These are phyloP conservation scores for Xylariomycetidae sp. DNA, from an alignment of 2,329 filamentous ascomycete species.

Conservation along the genomic window DNA sequence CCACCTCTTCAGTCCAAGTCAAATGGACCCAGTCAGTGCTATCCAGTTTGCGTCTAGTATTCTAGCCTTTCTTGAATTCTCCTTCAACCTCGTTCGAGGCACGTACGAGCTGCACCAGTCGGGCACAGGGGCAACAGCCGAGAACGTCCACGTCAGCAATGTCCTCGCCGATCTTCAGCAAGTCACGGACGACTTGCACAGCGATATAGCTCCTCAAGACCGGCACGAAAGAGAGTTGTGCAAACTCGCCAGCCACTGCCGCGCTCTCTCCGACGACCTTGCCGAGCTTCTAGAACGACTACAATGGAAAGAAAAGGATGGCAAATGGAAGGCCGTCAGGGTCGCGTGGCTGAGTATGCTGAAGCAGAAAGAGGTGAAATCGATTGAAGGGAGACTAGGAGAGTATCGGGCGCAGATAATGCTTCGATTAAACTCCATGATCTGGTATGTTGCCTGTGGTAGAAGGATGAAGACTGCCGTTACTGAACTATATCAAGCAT, in stretches of 20 bases:
- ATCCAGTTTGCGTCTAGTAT: conserved; percentile 27
- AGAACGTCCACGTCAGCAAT: conserved; percentile 2
- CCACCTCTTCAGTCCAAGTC: too few relatives aligned
- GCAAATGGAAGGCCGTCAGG: too few relatives aligned
- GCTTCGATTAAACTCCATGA: too few relatives aligned
- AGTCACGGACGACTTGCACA: conserved; percentile 1
- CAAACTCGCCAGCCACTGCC: conserved; percentile 1
- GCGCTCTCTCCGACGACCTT: not conserved
- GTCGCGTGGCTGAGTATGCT: too few relatives aligned
- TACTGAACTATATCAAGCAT: too few relatives aligned
- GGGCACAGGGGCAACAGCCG: not conserved
- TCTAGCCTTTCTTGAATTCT: conserved; percentile 6
- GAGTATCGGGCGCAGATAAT: too few relatives aligned
- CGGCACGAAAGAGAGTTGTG: not conserved
- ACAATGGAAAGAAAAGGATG: not conserved
- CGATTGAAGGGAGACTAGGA: too few relatives aligned
- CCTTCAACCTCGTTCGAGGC: conserved; percentile 2
- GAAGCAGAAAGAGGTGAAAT: too few relatives aligned
- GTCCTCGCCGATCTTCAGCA: not conserved
- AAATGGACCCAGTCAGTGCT: conserved; percentile 26
- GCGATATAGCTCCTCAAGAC: not conserved
- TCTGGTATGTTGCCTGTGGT: too few relatives aligned
- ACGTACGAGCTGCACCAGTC: conserved; percentile 1
- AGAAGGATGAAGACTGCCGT: too few relatives aligned
- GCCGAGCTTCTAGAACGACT: not conserved